Conservation (phyloP, 148 eudicot genomes). For the Amaranthus palmeri region DNA sequence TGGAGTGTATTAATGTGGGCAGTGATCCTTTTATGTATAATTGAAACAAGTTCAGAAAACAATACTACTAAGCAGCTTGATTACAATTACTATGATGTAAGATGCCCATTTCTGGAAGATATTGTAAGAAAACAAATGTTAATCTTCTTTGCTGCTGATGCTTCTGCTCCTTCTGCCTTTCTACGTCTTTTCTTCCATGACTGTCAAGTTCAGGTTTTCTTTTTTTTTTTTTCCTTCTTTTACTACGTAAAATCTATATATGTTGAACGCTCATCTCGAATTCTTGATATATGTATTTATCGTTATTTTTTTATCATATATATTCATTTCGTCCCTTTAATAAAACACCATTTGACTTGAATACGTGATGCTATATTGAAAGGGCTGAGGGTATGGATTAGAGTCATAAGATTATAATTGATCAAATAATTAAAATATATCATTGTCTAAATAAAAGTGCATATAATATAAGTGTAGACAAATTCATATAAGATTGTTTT, state of each 20-base stretch:
- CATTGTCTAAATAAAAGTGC: too few species aligned
- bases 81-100: slow-evolving; percentile 32
- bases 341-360: neutral
- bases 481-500: too few species aligned
- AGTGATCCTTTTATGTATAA: neutral
- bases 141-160: slow-evolving; percentile 32
- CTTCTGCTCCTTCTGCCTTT: slow-evolving; percentile 43
- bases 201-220: slow-evolving; percentile 62
- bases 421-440: too few species aligned
- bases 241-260: too few species aligned
- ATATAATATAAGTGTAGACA: too few species aligned
- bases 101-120: slow-evolving; percentile 45
- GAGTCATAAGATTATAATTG: too few species aligned
- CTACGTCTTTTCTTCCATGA: slow-evolving; percentile 58
- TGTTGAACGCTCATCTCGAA: too few species aligned
- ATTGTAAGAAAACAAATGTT: slow-evolving; percentile 37
- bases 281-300: neutral
- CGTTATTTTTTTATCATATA: neutral
- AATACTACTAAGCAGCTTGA: slow-evolving; percentile 12
- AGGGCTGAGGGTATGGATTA: too few species aligned
- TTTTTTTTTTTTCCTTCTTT: neutral
- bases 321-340: neutral
- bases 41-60: neutral
- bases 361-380: too few species aligned
- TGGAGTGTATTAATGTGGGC: neutral